Base-by-base conservation (phyloP, 2,329 filamentous ascomycete species). In the Venturiaceae sp. region DNA sequence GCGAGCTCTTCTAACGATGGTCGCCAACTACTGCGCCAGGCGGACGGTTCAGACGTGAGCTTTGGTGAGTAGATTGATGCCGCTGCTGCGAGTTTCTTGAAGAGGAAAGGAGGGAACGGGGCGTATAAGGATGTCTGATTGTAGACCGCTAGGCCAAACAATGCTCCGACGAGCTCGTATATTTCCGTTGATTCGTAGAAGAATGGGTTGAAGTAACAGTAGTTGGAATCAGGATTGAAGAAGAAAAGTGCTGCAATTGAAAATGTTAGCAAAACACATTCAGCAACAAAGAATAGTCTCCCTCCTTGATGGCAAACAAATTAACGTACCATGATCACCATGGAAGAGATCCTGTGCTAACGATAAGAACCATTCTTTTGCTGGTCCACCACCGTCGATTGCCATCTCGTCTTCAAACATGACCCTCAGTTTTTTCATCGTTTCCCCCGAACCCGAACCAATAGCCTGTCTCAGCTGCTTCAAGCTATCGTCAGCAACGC, bases 321-420 rank as follows among this genome's bases (percentile, higher is more conserved):
- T 54, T 34, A 57, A 74, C 84, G 66, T 79, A 91, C 88, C 90
- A 75, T 95, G 88, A 64, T 92, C 84, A 3, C 90, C 90, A 66
- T 95, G 91, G 72, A 96, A 96, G 33, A 96, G 86, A 68, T 96
- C 92, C 64, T 91, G 81, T 53, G 94, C 85, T 23, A 96, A 80
- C 60, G 96, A 80, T 55, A 96, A 74, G 68, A 96, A 96, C 92
- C 92, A 96, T 73, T 96, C 92, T 71, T 96, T 96, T 59, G 90
- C 84, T 58, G 95, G 77, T 0, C 92, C 92, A 37, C 92, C 92
- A 4, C 88, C 90, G 74, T 96, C 92, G 55, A 96, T 85, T 4
- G 92, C 92, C 71, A 96, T 92, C 72, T 96, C 92, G 33, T 90
- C 91, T 33, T 82, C 79, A 64, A 96, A 96, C 60, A 88, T 85